A percentile compares a stretch with the other conserved stretches of the same genome.
phyloP scores from a whole-genome alignment of 2,329 filamentous ascomycete genomes.

The Aureobasidium sp. region DNA sequence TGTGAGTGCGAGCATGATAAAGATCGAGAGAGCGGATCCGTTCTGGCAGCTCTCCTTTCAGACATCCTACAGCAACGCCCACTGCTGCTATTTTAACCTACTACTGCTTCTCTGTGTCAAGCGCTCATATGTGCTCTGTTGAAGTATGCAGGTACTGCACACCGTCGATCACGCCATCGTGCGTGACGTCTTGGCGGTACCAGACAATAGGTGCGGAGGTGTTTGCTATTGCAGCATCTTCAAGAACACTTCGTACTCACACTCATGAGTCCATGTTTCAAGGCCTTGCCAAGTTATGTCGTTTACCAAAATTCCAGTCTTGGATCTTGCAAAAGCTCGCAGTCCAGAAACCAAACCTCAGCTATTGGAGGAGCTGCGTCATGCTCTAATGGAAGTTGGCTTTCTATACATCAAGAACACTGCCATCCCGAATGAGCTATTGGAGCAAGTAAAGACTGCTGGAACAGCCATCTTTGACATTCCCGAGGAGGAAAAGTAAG shows the following conservation, averaged over 20 bases:
- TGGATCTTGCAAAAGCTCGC: conserved; percentile 64
- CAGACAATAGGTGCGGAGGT: neutral
- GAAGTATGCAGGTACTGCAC: neutral
- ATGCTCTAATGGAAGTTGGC: conserved; percentile 77
- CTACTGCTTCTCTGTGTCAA: neutral
- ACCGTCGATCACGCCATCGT: neutral
- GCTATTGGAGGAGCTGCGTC: conserved; percentile 64
- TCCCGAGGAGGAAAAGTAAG: conserved; percentile 62
- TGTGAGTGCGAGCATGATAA: neutral
- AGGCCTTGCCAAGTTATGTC: conserved; percentile 17
- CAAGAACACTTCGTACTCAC: neutral
- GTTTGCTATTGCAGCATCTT: neutral
- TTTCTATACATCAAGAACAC: conserved; percentile 82
- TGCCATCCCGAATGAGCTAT: conserved; percentile 60
- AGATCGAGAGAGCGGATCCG: neutral
- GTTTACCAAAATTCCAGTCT: conserved; percentile 69
- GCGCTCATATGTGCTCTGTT: neutral
- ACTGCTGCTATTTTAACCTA: neutral
- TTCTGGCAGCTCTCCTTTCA: neutral
- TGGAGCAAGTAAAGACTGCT: conserved; percentile 58
- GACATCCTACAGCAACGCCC: neutral
- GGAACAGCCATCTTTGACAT: conserved; percentile 72
- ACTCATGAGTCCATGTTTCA: too few species aligned
- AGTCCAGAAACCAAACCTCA: conserved; percentile 59
- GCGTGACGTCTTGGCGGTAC: neutral